Evolutionary conservation across 169 alveolate species (phyloP), one percentile per base, ranked within the genome.

Genomic region (Plasmodium chabaudi): DNA sequence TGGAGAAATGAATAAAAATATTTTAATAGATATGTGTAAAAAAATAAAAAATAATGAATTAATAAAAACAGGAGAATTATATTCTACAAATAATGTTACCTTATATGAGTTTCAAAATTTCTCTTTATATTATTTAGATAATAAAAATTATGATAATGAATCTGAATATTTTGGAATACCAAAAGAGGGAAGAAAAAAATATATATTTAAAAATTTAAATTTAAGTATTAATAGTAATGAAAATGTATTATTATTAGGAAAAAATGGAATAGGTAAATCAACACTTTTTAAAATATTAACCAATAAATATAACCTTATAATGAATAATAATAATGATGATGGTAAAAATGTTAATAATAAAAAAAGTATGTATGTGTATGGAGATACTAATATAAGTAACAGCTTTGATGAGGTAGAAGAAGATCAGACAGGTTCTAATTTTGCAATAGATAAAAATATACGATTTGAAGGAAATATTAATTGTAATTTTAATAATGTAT

Each of bases 221-320:
- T 46, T 93, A 42, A 75, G 59, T 19, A 79, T 93, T 12, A 72
- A 73, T 42, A 79, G 92, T 53, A 74, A 93, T 9, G 96, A 91
- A 46, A 75, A 93, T 23, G 73, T 91, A 4, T 68, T 92, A 10
- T 46, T 93, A 6, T 73, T 93, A 39, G 96, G 96, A 3, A 91
- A 93, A 46, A 93, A 93, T 75, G 96, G 96, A 12, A 69, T 88
- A 47, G 96, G 96, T 2, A 93, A 93, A 71, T 89, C 94, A 42
- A 93, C 96, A 13, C 79, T 93, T 25, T 73, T 93, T 63, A 84
- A 90, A 64, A 57, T 92, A 39, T 55, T 93, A 19, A 87, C 90
- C 27, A 86, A 57, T 72, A 61, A 87, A 68, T 90, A 88, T 46
- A 55, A 42, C 0, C 61, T 84, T 19, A 25, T 47, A 57, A 44